Evolutionary conservation across 2,329 filamentous ascomycete genomes (phyloP).

Genomic region (Zopfia rhizophila): DNA sequence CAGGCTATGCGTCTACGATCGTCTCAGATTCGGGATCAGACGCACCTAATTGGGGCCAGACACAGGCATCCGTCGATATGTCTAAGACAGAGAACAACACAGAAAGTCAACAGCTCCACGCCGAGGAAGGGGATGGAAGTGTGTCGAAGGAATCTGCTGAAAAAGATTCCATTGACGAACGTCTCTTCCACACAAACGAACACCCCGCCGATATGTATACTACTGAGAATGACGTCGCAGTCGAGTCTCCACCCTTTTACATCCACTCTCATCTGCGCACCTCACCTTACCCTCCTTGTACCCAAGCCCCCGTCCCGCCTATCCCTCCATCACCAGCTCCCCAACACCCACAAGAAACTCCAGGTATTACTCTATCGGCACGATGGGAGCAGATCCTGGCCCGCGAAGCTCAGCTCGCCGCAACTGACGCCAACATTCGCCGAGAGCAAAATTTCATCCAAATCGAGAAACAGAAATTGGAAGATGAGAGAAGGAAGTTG

Average conservation of each 20-base stretch:
- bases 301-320: too few species aligned
- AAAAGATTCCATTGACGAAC: background rate
- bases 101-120: too few species aligned
- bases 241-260: background rate
- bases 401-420: slow-evolving; percentile 2
- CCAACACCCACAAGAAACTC: too few species aligned
- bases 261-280: background rate
- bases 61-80: too few species aligned
- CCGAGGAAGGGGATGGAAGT: background rate
- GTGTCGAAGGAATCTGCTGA: background rate
- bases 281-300: background rate
- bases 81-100: too few species aligned
- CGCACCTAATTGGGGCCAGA: too few species aligned
- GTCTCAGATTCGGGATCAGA: background rate
- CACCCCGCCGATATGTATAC: background rate
- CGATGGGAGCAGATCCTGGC: background rate
- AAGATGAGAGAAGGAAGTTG: background rate
- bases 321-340: too few species aligned
- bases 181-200: background rate
- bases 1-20: background rate
- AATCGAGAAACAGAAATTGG: background rate
- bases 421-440: too few species aligned
- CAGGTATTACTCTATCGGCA: too few species aligned
- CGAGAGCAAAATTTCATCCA: background rate
- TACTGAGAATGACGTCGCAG: background rate